Evolutionary conservation across 495 filamentous ascomycete genomes (phyloP).

Genomic region (Penicillium subrubescens): DNA sequence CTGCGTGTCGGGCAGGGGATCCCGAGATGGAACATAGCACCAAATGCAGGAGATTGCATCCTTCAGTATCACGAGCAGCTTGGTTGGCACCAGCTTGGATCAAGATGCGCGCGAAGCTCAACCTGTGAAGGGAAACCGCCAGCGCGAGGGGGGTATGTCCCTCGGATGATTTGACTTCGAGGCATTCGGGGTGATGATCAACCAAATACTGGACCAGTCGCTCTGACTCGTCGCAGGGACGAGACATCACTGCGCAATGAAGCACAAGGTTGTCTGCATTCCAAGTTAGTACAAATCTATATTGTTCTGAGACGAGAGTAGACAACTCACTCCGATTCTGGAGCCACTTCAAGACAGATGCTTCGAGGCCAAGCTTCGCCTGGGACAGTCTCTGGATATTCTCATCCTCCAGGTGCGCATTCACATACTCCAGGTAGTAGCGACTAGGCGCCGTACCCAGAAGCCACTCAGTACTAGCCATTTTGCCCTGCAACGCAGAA

Average conservation of each 20-base stretch:
- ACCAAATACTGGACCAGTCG: conserved; percentile 64
- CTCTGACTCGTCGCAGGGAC: conserved; percentile 39
- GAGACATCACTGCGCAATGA: conserved; percentile 62
- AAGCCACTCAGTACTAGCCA: conserved; percentile 70
- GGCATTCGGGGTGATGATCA: conserved; percentile 53
- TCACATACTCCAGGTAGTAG: conserved; percentile 63
- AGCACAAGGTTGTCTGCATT: conserved; percentile 59
- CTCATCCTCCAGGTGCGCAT: conserved; percentile 56
- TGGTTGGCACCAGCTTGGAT: conserved; percentile 68
- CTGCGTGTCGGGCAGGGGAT: conserved; percentile 11
- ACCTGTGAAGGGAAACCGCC: conserved; percentile 54
- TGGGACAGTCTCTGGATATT: conserved; percentile 56
- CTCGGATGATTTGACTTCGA: conserved; percentile 56
- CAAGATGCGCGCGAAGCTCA: conserved; percentile 58
- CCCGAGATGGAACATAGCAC: conserved; percentile 34
- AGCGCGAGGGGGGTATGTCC: conserved; percentile 64
- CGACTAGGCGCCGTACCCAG: conserved; percentile 63
- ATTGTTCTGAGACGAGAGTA: too few species aligned
- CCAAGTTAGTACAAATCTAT: background rate
- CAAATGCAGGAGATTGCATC: conserved; percentile 63
- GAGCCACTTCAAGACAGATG: conserved; percentile 62
- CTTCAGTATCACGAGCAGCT: conserved; percentile 48
- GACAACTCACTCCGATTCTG: conserved; percentile 48
- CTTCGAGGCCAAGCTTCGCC: conserved; percentile 58
- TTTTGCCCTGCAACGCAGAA: conserved; percentile 55